Percentiles rank a stretch among this genome's conserved stretches.
These are phyloP conservation scores for Exsudoporus frostii DNA, from an alignment of 768 basidiomycete genomes.

Conservation along the genomic window DNA sequence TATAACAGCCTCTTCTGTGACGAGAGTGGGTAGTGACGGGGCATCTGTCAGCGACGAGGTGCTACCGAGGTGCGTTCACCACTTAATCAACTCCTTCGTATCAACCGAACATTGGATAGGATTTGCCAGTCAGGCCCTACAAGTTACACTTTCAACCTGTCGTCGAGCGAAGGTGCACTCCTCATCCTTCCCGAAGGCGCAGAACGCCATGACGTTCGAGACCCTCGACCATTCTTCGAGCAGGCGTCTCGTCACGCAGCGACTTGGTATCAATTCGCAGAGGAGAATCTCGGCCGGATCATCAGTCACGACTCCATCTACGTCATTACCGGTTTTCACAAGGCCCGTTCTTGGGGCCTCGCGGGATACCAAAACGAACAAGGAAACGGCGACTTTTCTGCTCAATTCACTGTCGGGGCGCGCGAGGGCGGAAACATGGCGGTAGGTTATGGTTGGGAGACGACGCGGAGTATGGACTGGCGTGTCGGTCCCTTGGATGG, in stretches of 20 bases:
- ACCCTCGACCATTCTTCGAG: constrained; percentile 24
- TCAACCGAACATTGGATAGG: not conserved
- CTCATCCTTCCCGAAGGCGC: constrained; percentile 36
- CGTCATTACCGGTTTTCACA: constrained; percentile 30
- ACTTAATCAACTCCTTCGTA: not conserved
- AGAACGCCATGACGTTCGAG: constrained; percentile 22
- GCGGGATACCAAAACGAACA: constrained; percentile 20
- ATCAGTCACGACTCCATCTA: constrained; percentile 33
- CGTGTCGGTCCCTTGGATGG: constrained; percentile 16
- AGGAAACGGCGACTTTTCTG: constrained; percentile 1
- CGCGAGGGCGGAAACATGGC: constrained; percentile 7
- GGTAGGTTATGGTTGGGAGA: constrained; percentile 16
- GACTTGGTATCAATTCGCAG: constrained; percentile 32
- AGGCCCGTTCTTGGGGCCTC: constrained; percentile 30
- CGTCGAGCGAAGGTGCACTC: constrained; percentile 30
- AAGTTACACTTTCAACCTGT: constrained; percentile 12
- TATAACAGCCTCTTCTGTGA: constrained; percentile 12
- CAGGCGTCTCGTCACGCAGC: constrained; percentile 26
- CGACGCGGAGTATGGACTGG: constrained; percentile 17
- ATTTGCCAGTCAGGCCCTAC: not conserved
- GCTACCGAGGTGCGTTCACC: constrained; percentile 5
- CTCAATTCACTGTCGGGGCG: constrained; percentile 13
- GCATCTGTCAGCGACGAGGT: not conserved
- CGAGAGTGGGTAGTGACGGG: not conserved
- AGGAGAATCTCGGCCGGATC: constrained; percentile 24